Evolutionary conservation across 2,329 filamentous ascomycete genomes (phyloP), one percentile per base, ranked within the genome.

Genomic region (Aspergillus arachidicola): DNA sequence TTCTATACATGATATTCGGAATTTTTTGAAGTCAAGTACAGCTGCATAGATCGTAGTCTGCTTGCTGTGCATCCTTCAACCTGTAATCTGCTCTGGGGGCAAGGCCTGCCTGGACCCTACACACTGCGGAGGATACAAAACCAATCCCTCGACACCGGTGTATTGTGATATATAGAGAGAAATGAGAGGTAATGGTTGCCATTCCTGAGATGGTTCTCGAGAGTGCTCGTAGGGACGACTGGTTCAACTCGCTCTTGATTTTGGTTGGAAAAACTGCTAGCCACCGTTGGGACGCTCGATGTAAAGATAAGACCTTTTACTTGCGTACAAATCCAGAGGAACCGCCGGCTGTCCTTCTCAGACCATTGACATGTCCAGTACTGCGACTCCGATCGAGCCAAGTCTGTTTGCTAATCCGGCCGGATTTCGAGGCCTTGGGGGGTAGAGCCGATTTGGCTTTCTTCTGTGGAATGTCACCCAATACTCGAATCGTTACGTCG

Each of bases 401-500:
- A 54, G 68, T 73, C 36, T 80, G 75, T 60, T 73, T 76, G 30
- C 80, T 66, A 58, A 72, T 74, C 32, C 72, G 75, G 57, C 79
- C 78, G 6, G 66, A 58, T 62, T 78, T 79, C 11, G 79, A 82
- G 2, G 77, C 75, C 66, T 82, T 84, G 0, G 84, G 84, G 7
- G 80, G 69, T n/a, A 80, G 66, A 48, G 76, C 71, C 21, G 80
- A 69, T 41, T 79, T 75, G n/a, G 68, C 67, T 46, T 78, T 80
- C 65, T 77, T 77, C 54, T 70, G 70, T 28, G 72, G 66, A 55
- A 70, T 66, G 26, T 68, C 73, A 38, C 79, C 78, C 46, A 86
- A 69, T 9, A 86, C 82, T 23, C 81, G 79, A 41, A 86, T 82
- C 21, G 78, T 82, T 41, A 84, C 74, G 55, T 79, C 79, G 2